phyloP scores from a whole-genome alignment of 2,329 filamentous ascomycete species.

The Colletotrichum somersetense region DNA sequence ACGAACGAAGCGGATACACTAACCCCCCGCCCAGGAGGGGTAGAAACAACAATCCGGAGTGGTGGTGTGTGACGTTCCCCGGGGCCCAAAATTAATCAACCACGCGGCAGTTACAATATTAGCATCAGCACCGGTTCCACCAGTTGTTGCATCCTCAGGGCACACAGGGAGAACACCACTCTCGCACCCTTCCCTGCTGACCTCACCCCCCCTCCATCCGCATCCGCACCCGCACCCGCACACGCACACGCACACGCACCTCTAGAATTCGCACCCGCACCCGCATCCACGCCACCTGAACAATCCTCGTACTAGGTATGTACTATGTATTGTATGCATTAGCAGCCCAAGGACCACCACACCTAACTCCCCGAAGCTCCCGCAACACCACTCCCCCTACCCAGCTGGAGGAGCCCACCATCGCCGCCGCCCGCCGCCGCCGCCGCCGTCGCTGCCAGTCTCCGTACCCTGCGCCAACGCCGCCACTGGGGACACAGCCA shows the following conservation, averaged over 20 bases:
- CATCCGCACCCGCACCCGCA: conserved; percentile 31
- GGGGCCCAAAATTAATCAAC: neutral
- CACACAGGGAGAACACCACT: conserved; percentile 14
- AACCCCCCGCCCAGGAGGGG: neutral
- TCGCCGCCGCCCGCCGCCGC: neutral
- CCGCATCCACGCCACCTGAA: conserved; percentile 14
- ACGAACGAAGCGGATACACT: neutral
- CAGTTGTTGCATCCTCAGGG: neutral
- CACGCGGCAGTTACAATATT: neutral
- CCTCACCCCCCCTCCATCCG: conserved; percentile 16
- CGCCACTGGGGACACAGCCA: neutral
- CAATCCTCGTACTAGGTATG: neutral
- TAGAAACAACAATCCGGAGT: neutral
- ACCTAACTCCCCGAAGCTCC: conserved; percentile 1
- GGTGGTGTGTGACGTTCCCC: neutral
- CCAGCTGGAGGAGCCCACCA: conserved; percentile 9
- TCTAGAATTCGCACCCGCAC: conserved; percentile 1
- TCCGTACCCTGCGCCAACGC: conserved; percentile 2
- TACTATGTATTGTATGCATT: neutral
- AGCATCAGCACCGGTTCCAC: conserved; percentile 1
- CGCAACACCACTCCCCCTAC: conserved; percentile 12
- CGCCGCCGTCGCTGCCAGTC: conserved; percentile 5
- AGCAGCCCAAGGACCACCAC: neutral
- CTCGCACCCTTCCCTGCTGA: neutral
- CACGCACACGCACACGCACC: neutral